A percentile compares a stretch with the other conserved stretches of the same genome.
Conservation (phyloP, 257 asterid genomes). For the Primulina tabacum region DNA sequence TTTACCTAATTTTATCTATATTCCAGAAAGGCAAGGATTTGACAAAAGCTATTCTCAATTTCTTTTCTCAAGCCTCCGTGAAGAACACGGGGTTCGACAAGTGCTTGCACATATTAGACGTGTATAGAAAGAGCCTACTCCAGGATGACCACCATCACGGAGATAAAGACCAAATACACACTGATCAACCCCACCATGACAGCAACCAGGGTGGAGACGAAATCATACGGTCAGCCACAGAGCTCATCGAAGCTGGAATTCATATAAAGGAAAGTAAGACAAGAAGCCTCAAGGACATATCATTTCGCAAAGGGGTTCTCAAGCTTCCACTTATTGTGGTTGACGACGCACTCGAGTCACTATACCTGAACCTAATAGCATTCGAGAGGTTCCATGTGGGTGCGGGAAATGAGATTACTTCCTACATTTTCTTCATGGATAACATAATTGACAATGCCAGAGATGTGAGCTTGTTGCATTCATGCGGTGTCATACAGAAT, state of each 20-base stretch:
- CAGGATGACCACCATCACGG: not conserved
- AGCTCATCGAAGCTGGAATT: conserved; percentile 60
- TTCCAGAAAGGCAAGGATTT: conserved; percentile 14
- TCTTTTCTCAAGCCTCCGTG: conserved; percentile 12
- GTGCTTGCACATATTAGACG: conserved; percentile 35
- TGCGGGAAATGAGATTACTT: conserved; percentile 50
- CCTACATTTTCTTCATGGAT: conserved; percentile 58
- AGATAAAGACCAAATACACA: not conserved
- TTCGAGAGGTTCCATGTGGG: conserved; percentile 54
- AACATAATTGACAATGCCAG: conserved; percentile 40
- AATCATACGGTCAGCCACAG: conserved; percentile 50
- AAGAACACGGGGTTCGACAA: not conserved
- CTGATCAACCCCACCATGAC: not conserved
- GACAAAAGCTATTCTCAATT: not conserved
- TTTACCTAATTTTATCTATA: no score
- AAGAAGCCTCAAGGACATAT: conserved; percentile 45
- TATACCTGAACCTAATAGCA: conserved; percentile 51
- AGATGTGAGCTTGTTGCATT: conserved; percentile 55
- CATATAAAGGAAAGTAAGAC: conserved; percentile 30
- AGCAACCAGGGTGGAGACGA: conserved; percentile 23
- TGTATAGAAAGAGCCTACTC: conserved; percentile 32
- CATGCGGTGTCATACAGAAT: conserved; percentile 41
- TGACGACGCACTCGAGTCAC: conserved; percentile 43
- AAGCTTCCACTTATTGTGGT: conserved; percentile 43
- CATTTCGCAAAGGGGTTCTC: conserved; percentile 40